Conservation (phyloP, 2,329 filamentous ascomycete genomes). For the Hymenoscyphus infarciens region DNA sequence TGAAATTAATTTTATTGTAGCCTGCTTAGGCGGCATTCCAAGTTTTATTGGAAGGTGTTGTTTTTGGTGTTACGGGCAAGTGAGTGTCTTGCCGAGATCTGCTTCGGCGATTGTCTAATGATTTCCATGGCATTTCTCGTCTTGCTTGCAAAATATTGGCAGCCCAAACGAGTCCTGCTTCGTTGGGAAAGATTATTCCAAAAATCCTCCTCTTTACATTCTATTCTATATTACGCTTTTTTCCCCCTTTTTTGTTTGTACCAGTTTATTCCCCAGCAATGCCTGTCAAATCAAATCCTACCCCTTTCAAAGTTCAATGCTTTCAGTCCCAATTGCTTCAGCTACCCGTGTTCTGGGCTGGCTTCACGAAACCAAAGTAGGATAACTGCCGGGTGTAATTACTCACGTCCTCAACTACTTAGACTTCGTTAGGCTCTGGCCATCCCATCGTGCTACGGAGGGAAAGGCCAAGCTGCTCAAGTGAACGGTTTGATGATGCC, state of each 20-base stretch:
- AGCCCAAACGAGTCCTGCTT: neutral
- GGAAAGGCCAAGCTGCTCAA: neutral
- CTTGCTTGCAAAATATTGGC: neutral
- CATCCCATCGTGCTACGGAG: neutral
- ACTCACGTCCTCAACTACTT: no score
- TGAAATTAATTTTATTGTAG: neutral
- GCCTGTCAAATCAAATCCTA: no score
- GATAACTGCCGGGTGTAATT: no score
- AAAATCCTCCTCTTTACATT: neutral
- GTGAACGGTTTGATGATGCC: neutral
- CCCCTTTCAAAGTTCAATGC: no score
- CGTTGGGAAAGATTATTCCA: neutral
- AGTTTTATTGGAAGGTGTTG: neutral
- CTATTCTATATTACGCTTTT: neutral
- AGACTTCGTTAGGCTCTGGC: neutral
- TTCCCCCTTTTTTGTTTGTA: no score
- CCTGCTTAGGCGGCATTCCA: neutral
- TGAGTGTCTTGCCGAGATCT: no score
- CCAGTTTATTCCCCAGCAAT: no score
- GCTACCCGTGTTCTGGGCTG: no score
- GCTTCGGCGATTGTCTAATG: no score
- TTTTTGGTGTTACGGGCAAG: neutral
- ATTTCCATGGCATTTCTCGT: no score
- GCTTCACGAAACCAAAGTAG: neutral
- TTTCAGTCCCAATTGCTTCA: no score